Conservation (phyloP, 257 asterid species). For the Craterostigma plantagineum region DNA sequence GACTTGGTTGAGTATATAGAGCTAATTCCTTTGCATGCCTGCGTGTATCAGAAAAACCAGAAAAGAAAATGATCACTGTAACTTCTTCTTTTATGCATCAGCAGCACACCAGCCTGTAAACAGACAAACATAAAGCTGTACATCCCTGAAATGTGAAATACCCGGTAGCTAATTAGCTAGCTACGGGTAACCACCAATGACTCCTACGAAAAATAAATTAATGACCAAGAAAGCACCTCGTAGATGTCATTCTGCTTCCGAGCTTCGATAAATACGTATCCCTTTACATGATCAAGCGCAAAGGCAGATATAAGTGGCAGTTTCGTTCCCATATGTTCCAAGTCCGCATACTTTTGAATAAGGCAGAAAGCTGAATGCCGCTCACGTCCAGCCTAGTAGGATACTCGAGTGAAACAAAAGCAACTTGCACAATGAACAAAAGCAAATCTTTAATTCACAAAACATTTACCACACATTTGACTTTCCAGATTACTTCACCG, state of each 20-base stretch:
- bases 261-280: conserved; percentile 69
- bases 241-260: conserved; percentile 55
- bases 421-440: background rate
- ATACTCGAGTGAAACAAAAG: conserved; percentile 10
- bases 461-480: conserved; percentile 75
- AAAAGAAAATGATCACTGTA: background rate
- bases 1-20: conserved; percentile 51
- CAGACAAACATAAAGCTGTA: no score
- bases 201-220: background rate
- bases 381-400: conserved; percentile 76
- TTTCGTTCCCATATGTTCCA: conserved; percentile 48
- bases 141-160: no score
- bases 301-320: conserved; percentile 67
- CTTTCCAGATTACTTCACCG: conserved; percentile 73
- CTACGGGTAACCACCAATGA: background rate
- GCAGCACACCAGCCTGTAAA: background rate
- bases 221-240: conserved; percentile 34
- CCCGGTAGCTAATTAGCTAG: background rate
- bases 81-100: background rate
- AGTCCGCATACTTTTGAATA: conserved; percentile 73
- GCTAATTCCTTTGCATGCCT: conserved; percentile 81
- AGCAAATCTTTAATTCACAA: background rate
- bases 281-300: conserved; percentile 77
- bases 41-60: conserved; percentile 10
- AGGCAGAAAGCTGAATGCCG: conserved; percentile 83